phyloP scores from a whole-genome alignment of 495 filamentous ascomycete species.

The Penicillium lividum region DNA sequence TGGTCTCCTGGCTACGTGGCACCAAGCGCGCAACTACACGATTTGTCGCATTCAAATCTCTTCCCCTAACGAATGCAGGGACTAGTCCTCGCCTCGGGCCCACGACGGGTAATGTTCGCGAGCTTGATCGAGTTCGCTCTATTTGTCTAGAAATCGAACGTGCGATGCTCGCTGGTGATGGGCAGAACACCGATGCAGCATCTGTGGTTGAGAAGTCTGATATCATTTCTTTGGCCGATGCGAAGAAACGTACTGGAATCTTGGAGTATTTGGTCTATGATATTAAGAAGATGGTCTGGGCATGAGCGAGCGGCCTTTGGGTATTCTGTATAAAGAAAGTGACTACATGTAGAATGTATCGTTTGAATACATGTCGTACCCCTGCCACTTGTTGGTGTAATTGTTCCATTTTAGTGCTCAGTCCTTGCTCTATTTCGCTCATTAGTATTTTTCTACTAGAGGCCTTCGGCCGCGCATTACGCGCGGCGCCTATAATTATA shows the following conservation, averaged over 20 bases:
- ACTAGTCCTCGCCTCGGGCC: slow-evolving; percentile 28
- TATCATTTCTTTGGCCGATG: slow-evolving; percentile 79
- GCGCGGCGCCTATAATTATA: too few species aligned
- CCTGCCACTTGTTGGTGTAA: too few species aligned
- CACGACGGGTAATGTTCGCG: slow-evolving; percentile 49
- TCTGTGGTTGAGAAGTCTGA: slow-evolving; percentile 65
- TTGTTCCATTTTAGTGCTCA: too few species aligned
- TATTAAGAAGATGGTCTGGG: slow-evolving; percentile 92
- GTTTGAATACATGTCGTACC: too few species aligned
- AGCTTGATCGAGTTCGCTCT: slow-evolving; percentile 66
- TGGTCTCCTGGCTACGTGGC: slow-evolving; percentile 45
- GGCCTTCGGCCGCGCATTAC: too few species aligned
- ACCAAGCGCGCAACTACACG: slow-evolving; percentile 35
- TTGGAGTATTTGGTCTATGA: slow-evolving; percentile 83
- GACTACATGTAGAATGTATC: too few species aligned
- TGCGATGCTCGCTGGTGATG: slow-evolving; percentile 37
- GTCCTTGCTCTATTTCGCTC: too few species aligned
- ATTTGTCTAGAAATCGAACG: slow-evolving; percentile 64
- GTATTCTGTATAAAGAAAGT: neutral
- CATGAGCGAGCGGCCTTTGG: slow-evolving; percentile 38
- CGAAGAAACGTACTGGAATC: slow-evolving; percentile 82
- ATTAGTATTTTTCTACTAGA: too few species aligned
- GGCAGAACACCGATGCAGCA: slow-evolving; percentile 18
- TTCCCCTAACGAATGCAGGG: slow-evolving; percentile 41
- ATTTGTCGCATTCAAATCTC: slow-evolving; percentile 60